Evolutionary conservation across 768 basidiomycete species (phyloP), one percentile per base, ranked within the genome.

Genomic region (Clitopilus hobsonii): DNA sequence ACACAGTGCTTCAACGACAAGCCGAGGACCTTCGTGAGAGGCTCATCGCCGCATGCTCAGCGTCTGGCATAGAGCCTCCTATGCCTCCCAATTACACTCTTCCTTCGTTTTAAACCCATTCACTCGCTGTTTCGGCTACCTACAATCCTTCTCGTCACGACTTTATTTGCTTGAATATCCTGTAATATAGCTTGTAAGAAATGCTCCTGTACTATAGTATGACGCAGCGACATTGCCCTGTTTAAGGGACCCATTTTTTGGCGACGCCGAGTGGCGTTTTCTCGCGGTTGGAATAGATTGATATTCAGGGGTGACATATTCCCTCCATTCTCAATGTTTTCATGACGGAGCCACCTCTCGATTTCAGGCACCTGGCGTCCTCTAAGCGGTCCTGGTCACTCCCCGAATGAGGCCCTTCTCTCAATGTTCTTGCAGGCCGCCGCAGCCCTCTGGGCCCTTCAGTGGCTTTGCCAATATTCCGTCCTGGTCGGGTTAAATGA

Each of bases 21-120:
- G 76, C 76, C 62, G 73, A 76, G 20, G 76, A 77, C 8, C 64
- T 84, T 52, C 76, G 81, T 30, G 74, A 73, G 60, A 73, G 75
- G 47, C 69, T 84, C 27, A 70, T 70, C 13, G 75, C 78, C 3
- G 81, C 81, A 11, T 84, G 82, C 56, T 66, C 67, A 36, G 60
- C 69, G 23, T 74, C 69, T 28, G 72, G 75, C 10, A 69, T 78
- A 20, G 68, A 71, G 13, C 70, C 67, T 2, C 81, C 81, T 2
- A 66, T 71, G 51, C 69, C 74, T 13, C 62, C 73, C 27, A 71
- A 65, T 41, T 72, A 61, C 57, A 69, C 75, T 13, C 64, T 79
- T 13, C 73, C 79, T 14, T 48, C 69, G 3, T 60, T 67, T 30
- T 63, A 58, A 52, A 27, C 20, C 18, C 48, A 18, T 23, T 20